Evolutionary conservation across 2,329 filamentous ascomycete genomes (phyloP), one percentile per base, ranked within the genome.

Genomic region (Westerdykella ornata): DNA sequence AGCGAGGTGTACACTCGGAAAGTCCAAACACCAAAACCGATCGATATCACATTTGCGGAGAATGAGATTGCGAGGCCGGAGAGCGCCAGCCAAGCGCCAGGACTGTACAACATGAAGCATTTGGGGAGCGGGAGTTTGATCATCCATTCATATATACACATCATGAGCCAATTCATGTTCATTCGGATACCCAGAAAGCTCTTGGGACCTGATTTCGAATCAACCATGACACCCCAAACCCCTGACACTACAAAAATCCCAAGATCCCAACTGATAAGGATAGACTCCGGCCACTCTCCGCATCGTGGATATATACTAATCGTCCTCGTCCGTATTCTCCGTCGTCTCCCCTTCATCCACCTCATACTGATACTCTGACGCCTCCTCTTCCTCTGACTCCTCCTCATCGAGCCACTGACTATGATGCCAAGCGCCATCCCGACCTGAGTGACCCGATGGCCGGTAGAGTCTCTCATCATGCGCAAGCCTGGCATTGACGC

Each of bases 401-500:
- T 40, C 19, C n/a, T 31, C 32, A 15, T 35, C 30, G 3, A 18
- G 14, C 11, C 18, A 33, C 8, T 14, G 30, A 7, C 4, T 3
- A 33, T 33, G 30, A 14, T 17, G 30, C n/a, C 16, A 17, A 11
- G 16, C n/a, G 11, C 8, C 13, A 33, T 26, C 12, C 22, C 22
- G 22, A 9, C 22, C 22, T 26, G 22, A 26, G 4, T 7, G 8
- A 26, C 22, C 22, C 2, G 22, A 11, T 7, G 3, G 3, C 29
- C 52, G 47, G 35, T 67, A 66, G 33, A 67, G 39, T 13, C 59
- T 51, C 17, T 63, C 62, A 34, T 66, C 63, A 42, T 66, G 60
- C 44, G 61, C 57, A 32, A 66, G 45, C 42, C 60, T 53, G 17
- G 63, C 57, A 43, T 66, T 65, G 36, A 66, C 63, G 39, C 63